phyloP scores from a whole-genome alignment of 306 rosid species.

The Pueraria montana region DNA sequence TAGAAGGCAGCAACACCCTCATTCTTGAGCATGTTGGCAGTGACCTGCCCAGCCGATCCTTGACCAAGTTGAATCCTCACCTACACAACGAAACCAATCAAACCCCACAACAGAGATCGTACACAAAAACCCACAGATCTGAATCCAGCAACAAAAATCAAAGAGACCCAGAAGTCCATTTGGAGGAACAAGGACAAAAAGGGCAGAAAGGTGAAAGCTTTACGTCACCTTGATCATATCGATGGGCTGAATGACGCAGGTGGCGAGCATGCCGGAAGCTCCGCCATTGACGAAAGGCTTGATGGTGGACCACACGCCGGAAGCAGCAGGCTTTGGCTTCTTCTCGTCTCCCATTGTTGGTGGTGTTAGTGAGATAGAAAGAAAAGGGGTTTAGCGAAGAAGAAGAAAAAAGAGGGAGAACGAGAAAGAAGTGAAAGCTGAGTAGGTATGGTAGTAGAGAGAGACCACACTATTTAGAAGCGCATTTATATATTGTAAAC shows the following conservation, averaged over 20 bases:
- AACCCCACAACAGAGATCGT: neutral
- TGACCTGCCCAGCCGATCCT: conserved; percentile 84
- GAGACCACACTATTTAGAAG: neutral
- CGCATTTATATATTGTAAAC: neutral
- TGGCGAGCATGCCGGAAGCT: conserved; percentile 96
- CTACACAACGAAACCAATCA: conserved; percentile 53
- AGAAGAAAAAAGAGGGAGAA: conserved; percentile 41
- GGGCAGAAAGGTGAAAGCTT: neutral
- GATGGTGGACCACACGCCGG: conserved; percentile 81
- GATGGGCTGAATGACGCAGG: conserved; percentile 95
- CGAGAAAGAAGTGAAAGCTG: conserved; percentile 19
- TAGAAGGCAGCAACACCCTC: conserved; percentile 91
- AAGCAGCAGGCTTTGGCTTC: conserved; percentile 60
- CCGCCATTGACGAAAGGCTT: conserved; percentile 99
- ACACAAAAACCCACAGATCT: conserved; percentile 62
- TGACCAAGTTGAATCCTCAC: conserved; percentile 99
- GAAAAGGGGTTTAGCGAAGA: conserved; percentile 30
- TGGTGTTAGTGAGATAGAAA: conserved; percentile 42
- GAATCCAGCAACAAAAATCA: conserved; percentile 24
- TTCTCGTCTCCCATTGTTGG: conserved; percentile 86
- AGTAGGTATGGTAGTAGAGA: neutral
- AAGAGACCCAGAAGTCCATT: conserved; percentile 14
- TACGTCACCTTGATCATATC: conserved; percentile 89
- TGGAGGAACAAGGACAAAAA: neutral
- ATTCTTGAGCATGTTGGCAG: conserved; percentile 82